Conservation (phyloP, 2,329 filamentous ascomycete genomes). For the Eutypella sp. region DNA sequence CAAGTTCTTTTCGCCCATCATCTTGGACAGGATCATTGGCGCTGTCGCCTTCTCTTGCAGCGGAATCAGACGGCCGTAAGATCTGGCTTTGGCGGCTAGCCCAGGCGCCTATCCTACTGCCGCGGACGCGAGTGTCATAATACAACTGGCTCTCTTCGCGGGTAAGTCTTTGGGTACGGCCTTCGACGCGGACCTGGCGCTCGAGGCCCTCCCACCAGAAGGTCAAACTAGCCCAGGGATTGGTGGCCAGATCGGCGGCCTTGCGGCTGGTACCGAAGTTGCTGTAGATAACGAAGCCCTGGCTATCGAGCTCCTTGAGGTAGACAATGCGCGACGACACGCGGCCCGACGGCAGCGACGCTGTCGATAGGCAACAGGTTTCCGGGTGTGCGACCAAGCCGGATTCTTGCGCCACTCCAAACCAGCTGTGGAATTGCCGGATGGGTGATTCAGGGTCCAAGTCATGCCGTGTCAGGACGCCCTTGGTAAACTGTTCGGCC, state of each 20-base stretch:
- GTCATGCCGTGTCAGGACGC: conserved; percentile 55
- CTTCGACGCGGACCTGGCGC: conserved; percentile 88
- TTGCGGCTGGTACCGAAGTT: conserved; percentile 80
- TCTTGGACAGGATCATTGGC: conserved; percentile 37
- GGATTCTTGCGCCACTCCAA: conserved; percentile 60
- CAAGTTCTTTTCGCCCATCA: conserved; percentile 69
- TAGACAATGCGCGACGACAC: conserved; percentile 86
- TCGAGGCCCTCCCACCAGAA: conserved; percentile 90
- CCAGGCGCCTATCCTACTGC: conserved; percentile 86
- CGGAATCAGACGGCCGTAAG: conserved; percentile 41
- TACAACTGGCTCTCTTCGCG: conserved; percentile 67
- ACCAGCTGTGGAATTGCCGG: conserved; percentile 87
- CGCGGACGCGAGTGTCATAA: conserved; percentile 66
- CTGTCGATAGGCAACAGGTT: conserved; percentile 82
- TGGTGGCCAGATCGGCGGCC: conserved; percentile 63
- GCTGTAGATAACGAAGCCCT: conserved; percentile 86
- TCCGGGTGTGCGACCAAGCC: conserved; percentile 68
- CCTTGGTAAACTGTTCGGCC: conserved; percentile 69
- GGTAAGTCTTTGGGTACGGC: conserved; percentile 60
- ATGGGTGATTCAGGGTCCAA: conserved; percentile 62
- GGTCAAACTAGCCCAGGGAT: conserved; percentile 74
- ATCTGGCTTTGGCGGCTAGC: conserved; percentile 84
- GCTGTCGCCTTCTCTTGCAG: conserved; percentile 20
- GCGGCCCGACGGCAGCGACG: conserved; percentile 73
- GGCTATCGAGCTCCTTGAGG: conserved; percentile 83